phyloP scores from a whole-genome alignment of 2,329 filamentous ascomycete genomes.

The Fusarium luffae region DNA sequence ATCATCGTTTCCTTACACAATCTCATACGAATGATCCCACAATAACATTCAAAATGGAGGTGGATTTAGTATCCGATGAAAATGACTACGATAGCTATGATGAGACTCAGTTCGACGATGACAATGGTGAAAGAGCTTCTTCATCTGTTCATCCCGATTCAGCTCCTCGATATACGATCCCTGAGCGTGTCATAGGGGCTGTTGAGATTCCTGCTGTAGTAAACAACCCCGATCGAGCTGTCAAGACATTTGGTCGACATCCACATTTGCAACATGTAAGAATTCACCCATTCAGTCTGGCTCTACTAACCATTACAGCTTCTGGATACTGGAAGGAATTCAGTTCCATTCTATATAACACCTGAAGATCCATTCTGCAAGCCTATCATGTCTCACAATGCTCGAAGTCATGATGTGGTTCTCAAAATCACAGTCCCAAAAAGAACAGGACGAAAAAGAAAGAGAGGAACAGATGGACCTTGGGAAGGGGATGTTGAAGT shows the following conservation, averaged over 20 bases:
- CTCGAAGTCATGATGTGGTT: conserved; percentile 82
- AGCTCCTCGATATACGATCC: conserved; percentile 52
- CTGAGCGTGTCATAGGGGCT: conserved; percentile 51
- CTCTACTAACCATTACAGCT: conserved; percentile 49
- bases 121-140: conserved; percentile 1
- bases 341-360: conserved; percentile 78
- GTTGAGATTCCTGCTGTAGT: conserved; percentile 59
- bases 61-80: conserved; percentile 36
- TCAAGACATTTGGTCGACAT: conserved; percentile 56
- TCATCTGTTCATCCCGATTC: conserved; percentile 24
- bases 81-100: conserved; percentile 38
- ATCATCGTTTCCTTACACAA: not conserved
- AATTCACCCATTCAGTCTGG: not conserved
- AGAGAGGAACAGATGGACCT: conserved; percentile 77
- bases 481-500: conserved; percentile 62
- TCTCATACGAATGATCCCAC: not conserved
- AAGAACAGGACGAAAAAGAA: conserved; percentile 86
- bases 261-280: conserved; percentile 54
- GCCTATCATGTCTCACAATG: conserved; percentile 80
- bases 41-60: not conserved
- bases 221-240: conserved; percentile 56
- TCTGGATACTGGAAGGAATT: conserved; percentile 60
- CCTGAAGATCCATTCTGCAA: conserved; percentile 83
- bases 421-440: conserved; percentile 89
- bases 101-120: conserved; percentile 26